phyloP scores from a whole-genome alignment of 768 basidiomycete genomes.

The Tylopilus felleus region DNA sequence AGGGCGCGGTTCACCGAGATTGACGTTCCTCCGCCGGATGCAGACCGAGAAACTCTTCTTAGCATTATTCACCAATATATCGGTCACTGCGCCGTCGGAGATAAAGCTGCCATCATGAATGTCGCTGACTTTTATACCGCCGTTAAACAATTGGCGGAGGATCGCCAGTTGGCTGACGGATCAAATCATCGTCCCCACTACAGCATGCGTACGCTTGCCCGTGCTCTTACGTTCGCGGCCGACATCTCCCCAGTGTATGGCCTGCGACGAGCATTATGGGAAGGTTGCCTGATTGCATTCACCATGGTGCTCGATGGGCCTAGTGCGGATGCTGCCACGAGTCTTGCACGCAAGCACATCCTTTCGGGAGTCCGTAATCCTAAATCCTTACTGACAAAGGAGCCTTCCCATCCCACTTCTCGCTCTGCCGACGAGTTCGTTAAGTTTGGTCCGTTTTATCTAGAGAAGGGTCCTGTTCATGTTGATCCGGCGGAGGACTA shows the following conservation, averaged over 20 bases:
- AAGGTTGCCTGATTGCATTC: slow-evolving; percentile 97
- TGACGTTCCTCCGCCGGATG: slow-evolving; percentile 91
- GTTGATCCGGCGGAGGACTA: slow-evolving; percentile 73
- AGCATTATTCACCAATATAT: slow-evolving; percentile 89
- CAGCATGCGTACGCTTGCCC: slow-evolving; percentile 93
- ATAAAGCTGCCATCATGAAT: slow-evolving; percentile 85
- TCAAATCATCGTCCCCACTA: slow-evolving; percentile 91
- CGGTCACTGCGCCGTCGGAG: slow-evolving; percentile 74
- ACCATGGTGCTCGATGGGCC: slow-evolving; percentile 86
- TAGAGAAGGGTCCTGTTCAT: slow-evolving; percentile 71
- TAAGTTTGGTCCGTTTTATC: slow-evolving; percentile 89
- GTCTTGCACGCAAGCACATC: slow-evolving; percentile 73
- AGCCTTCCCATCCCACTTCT: slow-evolving; percentile 52
- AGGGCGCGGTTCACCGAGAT: slow-evolving; percentile 93
- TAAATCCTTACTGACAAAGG: slow-evolving; percentile 67
- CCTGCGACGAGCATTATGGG: slow-evolving; percentile 86
- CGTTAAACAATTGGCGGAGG: slow-evolving; percentile 71
- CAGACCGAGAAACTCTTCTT: slow-evolving; percentile 85
- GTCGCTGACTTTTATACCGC: slow-evolving; percentile 86
- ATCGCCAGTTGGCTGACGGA: slow-evolving; percentile 84
- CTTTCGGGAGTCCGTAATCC: slow-evolving; percentile 78
- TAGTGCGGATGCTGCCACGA: slow-evolving; percentile 63
- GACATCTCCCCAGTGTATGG: slow-evolving; percentile 76
- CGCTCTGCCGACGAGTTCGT: slow-evolving; percentile 55
- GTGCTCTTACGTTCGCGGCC: slow-evolving; percentile 86